Conservation (phyloP, 371 early-diverging fungal species). For the Mucor piriformis region DNA sequence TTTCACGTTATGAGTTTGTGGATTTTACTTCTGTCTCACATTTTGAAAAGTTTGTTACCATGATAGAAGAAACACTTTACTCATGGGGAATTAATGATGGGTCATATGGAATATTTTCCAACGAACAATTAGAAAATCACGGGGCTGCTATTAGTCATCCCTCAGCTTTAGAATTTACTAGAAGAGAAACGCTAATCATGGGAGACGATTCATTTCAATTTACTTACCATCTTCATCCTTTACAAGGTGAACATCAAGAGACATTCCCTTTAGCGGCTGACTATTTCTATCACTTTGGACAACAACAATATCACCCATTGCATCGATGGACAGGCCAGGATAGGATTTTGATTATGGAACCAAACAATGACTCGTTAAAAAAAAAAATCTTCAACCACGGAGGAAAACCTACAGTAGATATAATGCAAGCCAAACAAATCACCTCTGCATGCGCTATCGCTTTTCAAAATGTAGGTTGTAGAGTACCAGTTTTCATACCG, state of each 20-base stretch:
- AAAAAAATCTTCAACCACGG: slow-evolving; percentile 30
- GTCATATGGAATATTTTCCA: slow-evolving; percentile 47
- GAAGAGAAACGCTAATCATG: slow-evolving; percentile 37
- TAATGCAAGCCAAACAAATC: slow-evolving; percentile 66
- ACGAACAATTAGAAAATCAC: slow-evolving; percentile 28
- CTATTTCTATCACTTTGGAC: slow-evolving; percentile 30
- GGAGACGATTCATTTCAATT: slow-evolving; percentile 50
- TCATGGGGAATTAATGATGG: slow-evolving; percentile 62
- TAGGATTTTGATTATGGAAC: slow-evolving; percentile 51
- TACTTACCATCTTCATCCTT: slow-evolving; percentile 31
- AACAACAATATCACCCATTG: slow-evolving; percentile 49
- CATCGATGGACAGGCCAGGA: slow-evolving; percentile 68
- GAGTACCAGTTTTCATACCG: slow-evolving; percentile 77
- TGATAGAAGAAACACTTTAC: slow-evolving; percentile 56
- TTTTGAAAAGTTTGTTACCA: slow-evolving; percentile 62
- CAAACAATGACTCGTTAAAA: slow-evolving; percentile 36
- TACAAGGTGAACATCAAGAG: not conserved
- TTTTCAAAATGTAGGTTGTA: slow-evolving; percentile 71
- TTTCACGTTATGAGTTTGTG: slow-evolving; percentile 66
- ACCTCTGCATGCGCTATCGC: slow-evolving; percentile 77
- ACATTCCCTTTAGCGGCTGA: slow-evolving; percentile 19
- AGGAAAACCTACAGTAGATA: slow-evolving; percentile 50
- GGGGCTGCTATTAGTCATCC: slow-evolving; percentile 21
- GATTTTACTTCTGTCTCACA: slow-evolving; percentile 73
- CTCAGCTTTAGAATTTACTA: slow-evolving; percentile 29